These are phyloP conservation scores for Jamesozyma hellenica DNA, from an alignment of 805 yeast species.

Conservation along the genomic window DNA sequence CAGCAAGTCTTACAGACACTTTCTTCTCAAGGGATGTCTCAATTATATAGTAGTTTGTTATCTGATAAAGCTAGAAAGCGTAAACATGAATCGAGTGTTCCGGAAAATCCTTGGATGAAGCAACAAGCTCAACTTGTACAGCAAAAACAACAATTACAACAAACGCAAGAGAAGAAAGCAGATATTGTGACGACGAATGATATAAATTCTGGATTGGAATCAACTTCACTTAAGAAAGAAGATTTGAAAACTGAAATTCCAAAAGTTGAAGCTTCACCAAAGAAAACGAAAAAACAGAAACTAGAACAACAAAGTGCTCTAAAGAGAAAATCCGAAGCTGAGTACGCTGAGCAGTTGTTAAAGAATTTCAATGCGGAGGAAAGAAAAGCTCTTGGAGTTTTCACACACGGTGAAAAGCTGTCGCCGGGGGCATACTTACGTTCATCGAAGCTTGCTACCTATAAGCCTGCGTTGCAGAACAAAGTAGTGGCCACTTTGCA, in stretches of 20 bases:
- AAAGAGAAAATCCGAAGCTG: constrained; percentile 26
- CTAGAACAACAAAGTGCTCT: constrained; percentile 23
- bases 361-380: constrained; percentile 56
- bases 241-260: neutral
- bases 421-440: constrained; percentile 74
- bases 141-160: constrained; percentile 28
- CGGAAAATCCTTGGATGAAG: constrained; percentile 37
- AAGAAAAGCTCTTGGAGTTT: constrained; percentile 75
- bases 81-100: constrained; percentile 32
- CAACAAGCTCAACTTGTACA: constrained; percentile 34
- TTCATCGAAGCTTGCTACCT: constrained; percentile 65
- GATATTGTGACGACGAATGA: constrained; percentile 3
- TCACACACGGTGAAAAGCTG: constrained; percentile 63
- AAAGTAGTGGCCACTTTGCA: constrained; percentile 53
- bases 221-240: constrained; percentile 3
- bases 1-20: constrained; percentile 67
- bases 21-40: constrained; percentile 83
- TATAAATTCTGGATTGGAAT: constrained; percentile 7
- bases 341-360: constrained; percentile 27
- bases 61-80: constrained; percentile 50
- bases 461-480: constrained; percentile 66
- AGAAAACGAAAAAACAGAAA: constrained; percentile 26
- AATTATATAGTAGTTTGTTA: constrained; percentile 71
- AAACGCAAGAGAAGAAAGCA: constrained; percentile 17
- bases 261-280: constrained; percentile 8